These are phyloP conservation scores for Irpex sp. DNA, from an alignment of 1,284 basidiomycete species.

Conservation along the genomic window DNA sequence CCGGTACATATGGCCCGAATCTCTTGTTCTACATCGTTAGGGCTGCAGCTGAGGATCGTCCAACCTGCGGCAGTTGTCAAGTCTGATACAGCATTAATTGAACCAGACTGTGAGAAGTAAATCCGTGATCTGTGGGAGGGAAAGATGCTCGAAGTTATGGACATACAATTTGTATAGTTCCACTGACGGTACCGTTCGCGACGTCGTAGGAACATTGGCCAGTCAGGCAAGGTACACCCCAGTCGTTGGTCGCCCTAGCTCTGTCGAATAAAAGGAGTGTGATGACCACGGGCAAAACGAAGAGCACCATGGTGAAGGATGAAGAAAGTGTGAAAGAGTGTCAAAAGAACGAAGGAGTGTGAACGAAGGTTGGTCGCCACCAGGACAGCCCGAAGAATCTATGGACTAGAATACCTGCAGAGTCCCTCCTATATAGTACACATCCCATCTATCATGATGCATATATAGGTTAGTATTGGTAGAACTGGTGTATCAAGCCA, in stretches of 20 bases:
- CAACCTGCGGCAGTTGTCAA: constrained; percentile 62
- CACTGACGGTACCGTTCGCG: background rate
- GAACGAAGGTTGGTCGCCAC: background rate
- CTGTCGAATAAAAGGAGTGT: background rate
- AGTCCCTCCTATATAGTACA: background rate
- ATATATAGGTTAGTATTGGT: background rate
- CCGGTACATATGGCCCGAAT: constrained; percentile 56
- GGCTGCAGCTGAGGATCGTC: constrained; percentile 55
- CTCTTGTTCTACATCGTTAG: constrained; percentile 46
- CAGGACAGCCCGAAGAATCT: constrained; percentile 2
- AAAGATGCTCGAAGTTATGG: background rate
- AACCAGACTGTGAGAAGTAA: constrained; percentile 32
- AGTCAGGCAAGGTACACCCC: background rate
- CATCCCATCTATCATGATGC: background rate
- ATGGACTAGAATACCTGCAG: background rate
- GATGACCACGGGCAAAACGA: background rate
- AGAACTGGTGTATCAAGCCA: background rate
- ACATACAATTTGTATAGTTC: background rate
- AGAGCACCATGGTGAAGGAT: background rate
- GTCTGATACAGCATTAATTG: constrained; percentile 53
- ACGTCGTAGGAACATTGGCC: constrained; percentile 8
- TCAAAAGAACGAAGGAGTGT: background rate
- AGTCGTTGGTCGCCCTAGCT: constrained; percentile 3
- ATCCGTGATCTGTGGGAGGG: background rate
- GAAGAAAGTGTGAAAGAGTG: background rate